phyloP scores from a whole-genome alignment of 2,329 filamentous ascomycete species.

The Arachnomyces sp. region DNA sequence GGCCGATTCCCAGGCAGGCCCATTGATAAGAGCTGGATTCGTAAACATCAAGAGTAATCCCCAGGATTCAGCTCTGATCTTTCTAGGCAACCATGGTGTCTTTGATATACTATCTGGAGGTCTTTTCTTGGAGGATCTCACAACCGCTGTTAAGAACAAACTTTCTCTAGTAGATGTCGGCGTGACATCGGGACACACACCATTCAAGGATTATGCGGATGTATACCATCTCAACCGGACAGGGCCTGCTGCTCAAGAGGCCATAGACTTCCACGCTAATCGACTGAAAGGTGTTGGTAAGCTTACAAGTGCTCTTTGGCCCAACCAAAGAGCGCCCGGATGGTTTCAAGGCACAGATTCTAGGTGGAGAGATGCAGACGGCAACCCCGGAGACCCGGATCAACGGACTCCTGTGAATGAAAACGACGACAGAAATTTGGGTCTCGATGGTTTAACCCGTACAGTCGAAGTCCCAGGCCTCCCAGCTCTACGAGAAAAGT shows the following conservation, averaged over 20 bases:
- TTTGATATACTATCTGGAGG: background rate
- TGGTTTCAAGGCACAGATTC: conserved; percentile 1
- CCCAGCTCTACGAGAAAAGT: background rate
- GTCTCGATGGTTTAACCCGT: conserved; percentile 2
- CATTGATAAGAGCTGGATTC: conserved; percentile 1
- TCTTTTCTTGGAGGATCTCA: background rate
- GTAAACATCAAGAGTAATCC: background rate
- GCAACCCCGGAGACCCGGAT: background rate
- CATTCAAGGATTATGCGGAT: conserved; percentile 1
- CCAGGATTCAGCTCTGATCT: background rate
- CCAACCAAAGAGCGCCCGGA: background rate
- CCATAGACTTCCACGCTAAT: background rate
- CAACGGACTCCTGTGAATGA: background rate
- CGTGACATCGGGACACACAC: background rate
- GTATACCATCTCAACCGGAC: background rate
- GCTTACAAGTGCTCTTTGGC: background rate
- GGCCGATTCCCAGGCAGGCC: background rate
- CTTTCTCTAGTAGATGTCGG: too few species aligned
- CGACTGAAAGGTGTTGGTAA: background rate
- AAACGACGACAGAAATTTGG: background rate
- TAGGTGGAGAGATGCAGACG: background rate
- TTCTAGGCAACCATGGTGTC: background rate
- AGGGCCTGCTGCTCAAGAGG: background rate
- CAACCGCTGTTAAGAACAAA: too few species aligned
- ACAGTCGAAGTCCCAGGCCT: conserved; percentile 3